These are phyloP conservation scores for Apiospora rasikravindrae DNA, from an alignment of 2,329 filamentous ascomycete genomes.

Conservation along the genomic window DNA sequence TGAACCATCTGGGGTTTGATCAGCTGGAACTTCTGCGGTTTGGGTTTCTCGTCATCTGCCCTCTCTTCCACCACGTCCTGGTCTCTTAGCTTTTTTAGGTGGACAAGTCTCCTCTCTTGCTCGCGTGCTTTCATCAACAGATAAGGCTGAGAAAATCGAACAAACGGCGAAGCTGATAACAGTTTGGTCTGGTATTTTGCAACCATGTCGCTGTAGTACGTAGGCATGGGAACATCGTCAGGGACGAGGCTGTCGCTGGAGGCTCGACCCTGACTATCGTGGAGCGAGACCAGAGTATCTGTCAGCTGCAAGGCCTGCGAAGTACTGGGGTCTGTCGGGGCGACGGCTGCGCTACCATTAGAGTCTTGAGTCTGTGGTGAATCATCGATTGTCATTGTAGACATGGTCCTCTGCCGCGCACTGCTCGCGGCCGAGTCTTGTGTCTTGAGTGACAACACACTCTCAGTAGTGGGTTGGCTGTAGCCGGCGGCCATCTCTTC, in stretches of 20 bases:
- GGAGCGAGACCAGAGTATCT: slow-evolving; percentile 44
- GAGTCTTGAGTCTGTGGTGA: slow-evolving; percentile 27
- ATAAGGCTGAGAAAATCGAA: slow-evolving; percentile 93
- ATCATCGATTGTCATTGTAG: slow-evolving; percentile 30
- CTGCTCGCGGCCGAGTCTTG: slow-evolving; percentile 25
- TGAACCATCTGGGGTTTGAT: slow-evolving; percentile 97
- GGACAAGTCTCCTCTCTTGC: slow-evolving; percentile 82
- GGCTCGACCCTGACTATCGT: slow-evolving; percentile 50
- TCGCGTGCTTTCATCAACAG: slow-evolving; percentile 90
- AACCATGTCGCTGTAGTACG: slow-evolving; percentile 94
- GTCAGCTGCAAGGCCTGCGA: slow-evolving; percentile 28
- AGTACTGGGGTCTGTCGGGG: slow-evolving; percentile 26
- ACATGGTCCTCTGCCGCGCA: slow-evolving; percentile 29
- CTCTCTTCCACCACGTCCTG: slow-evolving; percentile 68
- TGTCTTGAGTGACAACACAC: slow-evolving; percentile 41
- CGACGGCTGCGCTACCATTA: slow-evolving; percentile 27
- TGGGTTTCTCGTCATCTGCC: slow-evolving; percentile 64
- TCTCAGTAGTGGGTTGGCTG: slow-evolving; percentile 43
- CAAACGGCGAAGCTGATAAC: slow-evolving; percentile 92
- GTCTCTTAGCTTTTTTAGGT: slow-evolving; percentile 82
- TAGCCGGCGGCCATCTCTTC: slow-evolving; percentile 50
- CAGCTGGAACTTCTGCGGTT: slow-evolving; percentile 79
- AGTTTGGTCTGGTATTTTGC: slow-evolving; percentile 92
- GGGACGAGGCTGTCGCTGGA: slow-evolving; percentile 65
- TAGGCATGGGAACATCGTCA: slow-evolving; percentile 83